Evolutionary conservation across 257 asterid genomes (phyloP).

Genomic region (Oldenlandia corymbosa): DNA sequence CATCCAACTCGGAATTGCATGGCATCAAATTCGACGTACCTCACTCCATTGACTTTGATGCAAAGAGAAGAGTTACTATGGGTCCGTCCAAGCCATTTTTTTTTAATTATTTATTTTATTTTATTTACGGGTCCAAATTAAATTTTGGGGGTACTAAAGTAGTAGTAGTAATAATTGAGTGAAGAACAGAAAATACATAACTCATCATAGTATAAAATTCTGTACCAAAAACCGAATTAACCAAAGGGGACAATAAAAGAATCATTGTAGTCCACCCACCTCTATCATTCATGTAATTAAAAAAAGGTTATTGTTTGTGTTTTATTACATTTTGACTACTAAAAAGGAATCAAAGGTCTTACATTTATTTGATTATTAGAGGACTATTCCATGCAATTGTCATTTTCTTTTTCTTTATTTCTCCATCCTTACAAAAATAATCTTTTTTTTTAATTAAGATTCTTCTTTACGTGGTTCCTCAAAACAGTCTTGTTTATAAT

Average conservation of each 20-base stretch:
- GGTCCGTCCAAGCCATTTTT: slow-evolving; percentile 2
- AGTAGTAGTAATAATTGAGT: not conserved
- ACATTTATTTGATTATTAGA: too few species aligned
- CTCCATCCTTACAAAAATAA: too few species aligned
- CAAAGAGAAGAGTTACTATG: not conserved
- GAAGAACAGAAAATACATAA: not conserved
- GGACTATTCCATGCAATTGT: too few species aligned
- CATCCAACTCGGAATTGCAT: not conserved
- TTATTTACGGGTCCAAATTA: not conserved
- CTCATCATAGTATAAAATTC: not conserved
- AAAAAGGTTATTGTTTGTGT: too few species aligned
- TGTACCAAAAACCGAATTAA: not conserved
- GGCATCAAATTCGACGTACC: not conserved
- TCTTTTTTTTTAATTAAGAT: too few species aligned
- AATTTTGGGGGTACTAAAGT: not conserved
- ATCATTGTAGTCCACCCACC: not conserved
- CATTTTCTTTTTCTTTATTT: too few species aligned
- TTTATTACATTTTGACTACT: too few species aligned
- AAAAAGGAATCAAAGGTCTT: too few species aligned
- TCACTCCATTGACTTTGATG: slow-evolving; percentile 7
- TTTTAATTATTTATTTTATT: not conserved
- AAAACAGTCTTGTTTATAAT: too few species aligned
- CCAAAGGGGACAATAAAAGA: not conserved
- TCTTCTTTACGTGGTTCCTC: too few species aligned
- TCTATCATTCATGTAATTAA: not conserved